Evolutionary conservation across 768 basidiomycete species (phyloP).

Genomic region (Xanthoconium stramineum): DNA sequence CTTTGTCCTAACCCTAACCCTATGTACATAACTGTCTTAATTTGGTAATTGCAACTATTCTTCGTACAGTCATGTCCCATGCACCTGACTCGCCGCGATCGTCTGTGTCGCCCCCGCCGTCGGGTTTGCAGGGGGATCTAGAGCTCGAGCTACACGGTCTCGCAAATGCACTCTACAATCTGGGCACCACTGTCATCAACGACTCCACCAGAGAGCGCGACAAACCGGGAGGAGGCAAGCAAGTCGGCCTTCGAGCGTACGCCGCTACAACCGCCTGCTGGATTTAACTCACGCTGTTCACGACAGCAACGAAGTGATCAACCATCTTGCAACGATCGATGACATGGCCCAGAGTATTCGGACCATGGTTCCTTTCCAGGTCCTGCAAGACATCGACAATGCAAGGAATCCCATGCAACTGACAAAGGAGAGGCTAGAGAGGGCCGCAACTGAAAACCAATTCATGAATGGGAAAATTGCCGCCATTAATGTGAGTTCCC

Average conservation of each 20-base stretch:
- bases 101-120: constrained; percentile 69
- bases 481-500: constrained; percentile 59
- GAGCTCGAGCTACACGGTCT: constrained; percentile 75
- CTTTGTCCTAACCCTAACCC: constrained; percentile 31
- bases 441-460: constrained; percentile 85
- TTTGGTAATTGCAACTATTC: constrained; percentile 1
- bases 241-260: constrained; percentile 75
- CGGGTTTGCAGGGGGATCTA: constrained; percentile 67
- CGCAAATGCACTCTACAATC: constrained; percentile 73
- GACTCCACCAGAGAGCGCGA: constrained; percentile 80
- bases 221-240: constrained; percentile 66
- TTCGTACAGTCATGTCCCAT: not conserved
- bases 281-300: not conserved
- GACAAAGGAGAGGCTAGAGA: constrained; percentile 73
- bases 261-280: constrained; percentile 11
- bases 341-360: constrained; percentile 58
- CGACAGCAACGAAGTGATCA: constrained; percentile 64
- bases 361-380: constrained; percentile 72
- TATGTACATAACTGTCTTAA: constrained; percentile 4
- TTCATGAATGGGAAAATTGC: constrained; percentile 88
- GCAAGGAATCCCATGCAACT: constrained; percentile 78
- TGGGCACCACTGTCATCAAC: constrained; percentile 80
- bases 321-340: constrained; percentile 64
- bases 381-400: constrained; percentile 76
- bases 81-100: constrained; percentile 57